phyloP scores from a whole-genome alignment of 2,329 filamentous ascomycete genomes.

The Chrysoporthe puriensis region DNA sequence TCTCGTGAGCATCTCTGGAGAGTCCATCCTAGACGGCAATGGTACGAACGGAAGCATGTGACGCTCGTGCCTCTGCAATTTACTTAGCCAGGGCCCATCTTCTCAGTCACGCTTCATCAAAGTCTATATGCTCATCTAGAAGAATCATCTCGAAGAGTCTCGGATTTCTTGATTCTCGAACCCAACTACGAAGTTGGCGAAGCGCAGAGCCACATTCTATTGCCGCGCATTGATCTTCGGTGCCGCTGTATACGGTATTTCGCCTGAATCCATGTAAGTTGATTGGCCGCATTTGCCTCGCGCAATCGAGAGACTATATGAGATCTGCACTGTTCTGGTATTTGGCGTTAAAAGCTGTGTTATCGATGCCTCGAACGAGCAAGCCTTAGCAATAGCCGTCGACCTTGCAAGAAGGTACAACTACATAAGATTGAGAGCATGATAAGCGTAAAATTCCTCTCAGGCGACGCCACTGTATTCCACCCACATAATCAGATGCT shows the following conservation, averaged over 20 bases:
- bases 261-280: constrained; percentile 15
- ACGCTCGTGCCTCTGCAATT: not conserved
- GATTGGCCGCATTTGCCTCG: not conserved
- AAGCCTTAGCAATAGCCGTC: not conserved
- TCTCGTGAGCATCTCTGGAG: too few relatives aligned
- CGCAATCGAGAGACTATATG: not conserved
- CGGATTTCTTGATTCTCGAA: not conserved
- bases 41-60: not conserved
- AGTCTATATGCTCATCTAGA: not conserved
- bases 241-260: not conserved
- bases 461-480: not conserved
- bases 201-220: not conserved
- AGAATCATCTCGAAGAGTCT: not conserved
- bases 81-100: not conserved
- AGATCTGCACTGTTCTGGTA: not conserved
- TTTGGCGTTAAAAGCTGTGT: not conserved
- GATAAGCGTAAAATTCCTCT: not conserved
- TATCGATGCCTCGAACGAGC: not conserved
- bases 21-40: not conserved
- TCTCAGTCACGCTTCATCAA: not conserved
- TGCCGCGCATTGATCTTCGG: not conserved
- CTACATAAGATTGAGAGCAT: not conserved
- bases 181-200: not conserved
- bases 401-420: not conserved
- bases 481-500: not conserved